Base-by-base conservation (phyloP, 2,329 filamentous ascomycete species). In the Aspergillus japonicus region DNA sequence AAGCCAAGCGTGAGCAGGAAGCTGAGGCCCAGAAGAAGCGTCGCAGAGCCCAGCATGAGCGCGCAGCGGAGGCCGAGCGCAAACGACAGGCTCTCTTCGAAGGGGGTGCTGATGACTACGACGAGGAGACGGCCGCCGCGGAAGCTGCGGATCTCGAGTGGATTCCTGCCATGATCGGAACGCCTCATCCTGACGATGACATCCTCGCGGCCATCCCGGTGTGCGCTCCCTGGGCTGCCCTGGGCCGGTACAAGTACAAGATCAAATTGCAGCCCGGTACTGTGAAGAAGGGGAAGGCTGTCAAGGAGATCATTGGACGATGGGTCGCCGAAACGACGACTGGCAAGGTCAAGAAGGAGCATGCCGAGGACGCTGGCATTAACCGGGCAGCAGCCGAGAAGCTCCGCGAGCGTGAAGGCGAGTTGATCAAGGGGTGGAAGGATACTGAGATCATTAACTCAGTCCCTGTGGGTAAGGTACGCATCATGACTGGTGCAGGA, bases 241-340 rank as follows among this genome's bases (percentile, higher is more conserved):
- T 88, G 57, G 77, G 77, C 2, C 85, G 85, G 58, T 90, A 89
- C 77, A 97, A 97, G 77, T 98, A 97, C 81, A 96, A 96, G 76
- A 91, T 88, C 56, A 99, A 99, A 80, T 76, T 99, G 68, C 95
- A 98, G 77, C 95, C 95, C 0, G 95, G 95, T 0, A 78, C 87
- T 0, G 84, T 89, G 64, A 99, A 98, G 82, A 96, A 96, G 79
- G 94, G 95, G 10, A 98, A 97, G 74, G 93, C 92, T 0, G 87
- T 96, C 51, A 91, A 91, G 73, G 94, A 98, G 76, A 89, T 98
- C 33, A 77, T 98, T n/a, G 87, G 88, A 52, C 84, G 85, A 61
- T 97, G 94, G 93, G 83, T 89, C 64, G 76, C 82, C 21, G 91
- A 87, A 53, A 85, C 87, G 6, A 73, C 72, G 1, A 71, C 71